Conservation (phyloP, 2,329 filamentous ascomycete genomes). For the Dactylellina sp. region DNA sequence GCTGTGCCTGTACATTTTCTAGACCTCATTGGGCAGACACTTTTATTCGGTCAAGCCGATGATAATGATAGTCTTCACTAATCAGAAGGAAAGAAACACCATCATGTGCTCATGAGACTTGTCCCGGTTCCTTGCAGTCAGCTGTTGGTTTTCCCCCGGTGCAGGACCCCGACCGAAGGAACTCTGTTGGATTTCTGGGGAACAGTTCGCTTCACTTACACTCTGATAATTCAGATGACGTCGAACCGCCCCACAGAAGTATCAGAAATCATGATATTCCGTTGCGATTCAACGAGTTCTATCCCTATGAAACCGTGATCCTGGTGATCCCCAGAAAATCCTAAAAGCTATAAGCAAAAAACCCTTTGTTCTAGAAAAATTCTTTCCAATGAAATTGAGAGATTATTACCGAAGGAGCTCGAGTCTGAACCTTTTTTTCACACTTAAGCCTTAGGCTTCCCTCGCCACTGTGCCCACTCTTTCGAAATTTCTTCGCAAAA, state of each 20-base stretch:
- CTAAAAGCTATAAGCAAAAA: conserved; percentile 15
- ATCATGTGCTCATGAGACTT: conserved; percentile 41
- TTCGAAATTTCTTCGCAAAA: too few species aligned
- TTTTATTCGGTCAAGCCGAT: conserved; percentile 14
- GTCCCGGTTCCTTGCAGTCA: conserved; percentile 28
- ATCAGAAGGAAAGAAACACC: conserved; percentile 8
- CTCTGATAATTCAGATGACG: conserved; percentile 32
- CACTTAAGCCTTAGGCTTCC: conserved; percentile 33
- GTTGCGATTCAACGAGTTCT: not conserved
- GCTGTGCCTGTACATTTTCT: not conserved
- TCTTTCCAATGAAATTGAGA: not conserved
- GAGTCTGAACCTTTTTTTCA: conserved; percentile 1
- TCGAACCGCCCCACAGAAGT: not conserved
- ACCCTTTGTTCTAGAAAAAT: conserved; percentile 45
- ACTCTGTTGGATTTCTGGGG: conserved; percentile 30
- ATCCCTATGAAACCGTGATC: conserved; percentile 10
- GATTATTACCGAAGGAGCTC: conserved; percentile 24
- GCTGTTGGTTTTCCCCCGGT: conserved; percentile 5
- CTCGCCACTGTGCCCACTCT: conserved; percentile 1
- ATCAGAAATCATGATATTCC: not conserved
- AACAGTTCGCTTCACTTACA: conserved; percentile 4
- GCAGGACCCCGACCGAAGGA: conserved; percentile 16
- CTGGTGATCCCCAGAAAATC: conserved; percentile 6
- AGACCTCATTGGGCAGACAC: not conserved
- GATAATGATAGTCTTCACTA: conserved; percentile 21